Conservation (phyloP, 768 basidiomycete species). For the Lactifluus echinatus region DNA sequence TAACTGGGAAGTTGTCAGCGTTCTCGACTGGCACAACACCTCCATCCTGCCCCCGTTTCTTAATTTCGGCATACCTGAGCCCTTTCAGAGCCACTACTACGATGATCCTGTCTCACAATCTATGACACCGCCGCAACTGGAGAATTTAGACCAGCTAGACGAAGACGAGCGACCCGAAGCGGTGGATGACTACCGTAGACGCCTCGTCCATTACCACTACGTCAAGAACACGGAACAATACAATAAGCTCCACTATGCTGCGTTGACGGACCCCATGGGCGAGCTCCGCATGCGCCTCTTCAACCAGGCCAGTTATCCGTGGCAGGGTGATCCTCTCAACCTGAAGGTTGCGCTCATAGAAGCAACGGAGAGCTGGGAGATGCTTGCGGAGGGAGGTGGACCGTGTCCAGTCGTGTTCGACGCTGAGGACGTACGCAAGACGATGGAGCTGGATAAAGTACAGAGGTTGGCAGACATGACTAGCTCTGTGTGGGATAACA, state of each 20-base stretch:
- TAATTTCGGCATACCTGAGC: constrained; percentile 36
- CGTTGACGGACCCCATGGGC: not conserved
- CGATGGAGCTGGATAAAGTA: constrained; percentile 29
- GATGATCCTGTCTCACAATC: constrained; percentile 33
- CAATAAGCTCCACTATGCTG: constrained; percentile 27
- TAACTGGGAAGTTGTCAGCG: constrained; percentile 31
- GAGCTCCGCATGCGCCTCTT: constrained; percentile 37
- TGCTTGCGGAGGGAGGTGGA: constrained; percentile 30
- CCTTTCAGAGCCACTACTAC: constrained; percentile 42
- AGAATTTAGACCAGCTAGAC: constrained; percentile 34
- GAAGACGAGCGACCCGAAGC: constrained; percentile 29
- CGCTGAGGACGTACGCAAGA: constrained; percentile 35
- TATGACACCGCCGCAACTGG: constrained; percentile 36
- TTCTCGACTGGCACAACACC: constrained; percentile 50
- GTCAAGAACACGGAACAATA: constrained; percentile 34
- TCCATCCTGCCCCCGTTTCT: constrained; percentile 46
- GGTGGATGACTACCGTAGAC: constrained; percentile 34
- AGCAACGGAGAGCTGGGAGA: constrained; percentile 36
- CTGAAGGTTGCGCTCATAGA: constrained; percentile 41
- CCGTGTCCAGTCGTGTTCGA: constrained; percentile 43
- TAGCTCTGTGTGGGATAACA: not conserved
- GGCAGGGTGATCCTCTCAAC: constrained; percentile 38
- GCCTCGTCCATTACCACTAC: constrained; percentile 46
- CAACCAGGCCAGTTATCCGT: constrained; percentile 35
- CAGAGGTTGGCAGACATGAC: not conserved